phyloP scores from a whole-genome alignment of 208 protist species.

The Acanthamoeba sp. region DNA sequence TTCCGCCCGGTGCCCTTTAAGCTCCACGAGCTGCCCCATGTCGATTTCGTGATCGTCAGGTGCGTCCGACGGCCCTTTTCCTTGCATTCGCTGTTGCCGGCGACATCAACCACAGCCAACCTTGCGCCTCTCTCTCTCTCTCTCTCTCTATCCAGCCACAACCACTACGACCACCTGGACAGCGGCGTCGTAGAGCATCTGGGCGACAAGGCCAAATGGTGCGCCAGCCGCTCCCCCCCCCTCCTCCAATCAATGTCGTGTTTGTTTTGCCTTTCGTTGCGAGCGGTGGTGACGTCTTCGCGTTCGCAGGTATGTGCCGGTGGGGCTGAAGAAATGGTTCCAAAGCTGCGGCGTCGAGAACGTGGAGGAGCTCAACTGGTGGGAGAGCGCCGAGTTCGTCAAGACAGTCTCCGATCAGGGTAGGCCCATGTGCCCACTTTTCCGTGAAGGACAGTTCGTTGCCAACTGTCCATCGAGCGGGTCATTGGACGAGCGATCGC shows the following conservation, averaged over 20 bases:
- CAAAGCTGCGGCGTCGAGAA: slow-evolving; percentile 18
- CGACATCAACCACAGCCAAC: too few species aligned
- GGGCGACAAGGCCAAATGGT: slow-evolving; percentile 26
- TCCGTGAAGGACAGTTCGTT: too few species aligned
- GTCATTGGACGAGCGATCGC: too few species aligned
- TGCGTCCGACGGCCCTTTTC: neutral
- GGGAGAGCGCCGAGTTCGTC: slow-evolving; percentile 19
- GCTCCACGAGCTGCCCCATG: neutral
- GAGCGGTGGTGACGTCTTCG: neutral
- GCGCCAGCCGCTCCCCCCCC: neutral
- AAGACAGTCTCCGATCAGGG: neutral
- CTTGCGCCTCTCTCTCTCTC: too few species aligned
- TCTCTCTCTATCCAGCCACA: slow-evolving; percentile 39
- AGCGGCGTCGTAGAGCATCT: neutral
- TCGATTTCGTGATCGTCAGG: slow-evolving; percentile 56
- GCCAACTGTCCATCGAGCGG: neutral
- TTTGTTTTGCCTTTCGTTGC: neutral
- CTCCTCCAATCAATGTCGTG: too few species aligned
- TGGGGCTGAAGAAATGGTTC: slow-evolving; percentile 52
- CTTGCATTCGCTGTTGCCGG: neutral
- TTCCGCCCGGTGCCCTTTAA: slow-evolving; percentile 46
- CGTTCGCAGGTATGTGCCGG: slow-evolving; percentile 30
- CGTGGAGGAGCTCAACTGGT: slow-evolving; percentile 65
- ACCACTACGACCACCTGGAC: slow-evolving; percentile 74
- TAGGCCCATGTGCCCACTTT: neutral